Percentiles rank a stretch among this genome's conserved stretches.
Conservation (phyloP, 805 yeast genomes). For the Saturnispora hagleri region DNA sequence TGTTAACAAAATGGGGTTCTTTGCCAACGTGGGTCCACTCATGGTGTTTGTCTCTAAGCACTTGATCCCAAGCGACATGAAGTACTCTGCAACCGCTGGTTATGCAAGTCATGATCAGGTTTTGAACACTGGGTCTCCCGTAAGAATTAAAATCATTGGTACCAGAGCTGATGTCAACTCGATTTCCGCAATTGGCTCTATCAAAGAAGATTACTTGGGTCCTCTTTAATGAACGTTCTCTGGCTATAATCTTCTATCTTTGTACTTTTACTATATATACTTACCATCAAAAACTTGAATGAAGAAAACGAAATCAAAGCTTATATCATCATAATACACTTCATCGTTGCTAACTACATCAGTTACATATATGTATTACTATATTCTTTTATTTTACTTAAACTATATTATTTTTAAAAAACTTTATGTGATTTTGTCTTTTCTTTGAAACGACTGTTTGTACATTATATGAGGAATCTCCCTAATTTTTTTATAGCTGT, state of each 20-base stretch:
- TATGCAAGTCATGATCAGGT: constrained; percentile 92
- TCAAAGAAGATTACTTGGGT: constrained; percentile 95
- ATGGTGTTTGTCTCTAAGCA: constrained; percentile 92
- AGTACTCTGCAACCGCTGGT: constrained; percentile 94
- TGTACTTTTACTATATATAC: constrained; percentile 7
- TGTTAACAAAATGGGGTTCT: constrained; percentile 91
- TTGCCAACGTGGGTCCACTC: constrained; percentile 96
- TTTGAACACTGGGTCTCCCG: constrained; percentile 87
- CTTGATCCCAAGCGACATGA: constrained; percentile 88
- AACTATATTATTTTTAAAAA: background rate
- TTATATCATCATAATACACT: background rate
- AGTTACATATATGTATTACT: background rate
- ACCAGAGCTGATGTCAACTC: constrained; percentile 96
- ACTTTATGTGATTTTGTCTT: background rate
- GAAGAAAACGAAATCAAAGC: background rate
- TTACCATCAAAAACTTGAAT: background rate
- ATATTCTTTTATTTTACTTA: background rate
- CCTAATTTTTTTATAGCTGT: background rate
- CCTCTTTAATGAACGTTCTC: constrained; percentile 37
- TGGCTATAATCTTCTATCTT: background rate
- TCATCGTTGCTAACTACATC: background rate
- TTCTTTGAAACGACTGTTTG: background rate
- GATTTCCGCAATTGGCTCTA: constrained; percentile 94
- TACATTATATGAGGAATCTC: background rate
- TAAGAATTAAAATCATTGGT: constrained; percentile 92